Conservation (phyloP, 192 early-diverging fungal genomes). For the Bifiguratus adelaidae region DNA sequence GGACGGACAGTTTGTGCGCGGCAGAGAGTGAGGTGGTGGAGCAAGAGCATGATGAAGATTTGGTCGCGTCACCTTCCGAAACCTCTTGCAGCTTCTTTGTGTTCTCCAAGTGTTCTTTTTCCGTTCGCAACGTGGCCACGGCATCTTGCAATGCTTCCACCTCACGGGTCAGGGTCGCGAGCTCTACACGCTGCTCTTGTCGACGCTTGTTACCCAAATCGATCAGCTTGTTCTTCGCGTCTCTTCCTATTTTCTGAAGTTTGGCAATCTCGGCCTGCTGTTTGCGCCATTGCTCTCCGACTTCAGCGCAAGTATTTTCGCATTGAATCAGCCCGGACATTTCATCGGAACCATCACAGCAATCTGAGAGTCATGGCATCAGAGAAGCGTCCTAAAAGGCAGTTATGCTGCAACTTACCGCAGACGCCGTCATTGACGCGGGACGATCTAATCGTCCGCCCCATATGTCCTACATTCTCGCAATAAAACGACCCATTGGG, state of each 20-base stretch:
- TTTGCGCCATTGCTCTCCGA: slow-evolving; percentile 33
- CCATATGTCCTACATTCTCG: slow-evolving; percentile 62
- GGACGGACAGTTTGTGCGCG: too few relatives aligned
- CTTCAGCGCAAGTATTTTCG: slow-evolving; percentile 62
- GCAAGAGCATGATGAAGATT: too few relatives aligned
- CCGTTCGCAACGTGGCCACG: too few relatives aligned
- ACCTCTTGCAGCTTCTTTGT: too few relatives aligned
- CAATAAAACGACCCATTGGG: slow-evolving; percentile 73
- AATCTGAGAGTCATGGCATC: slow-evolving; percentile 48
- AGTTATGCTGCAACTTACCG: slow-evolving; percentile 26
- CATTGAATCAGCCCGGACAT: slow-evolving; percentile 48
- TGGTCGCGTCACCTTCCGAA: too few relatives aligned
- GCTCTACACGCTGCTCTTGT: slow-evolving; percentile 9
- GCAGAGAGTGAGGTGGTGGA: too few relatives aligned
- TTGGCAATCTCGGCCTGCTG: slow-evolving; percentile 14
- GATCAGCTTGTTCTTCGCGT: slow-evolving; percentile 7
- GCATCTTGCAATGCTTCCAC: slow-evolving; percentile 13
- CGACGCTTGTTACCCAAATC: slow-evolving; percentile 12
- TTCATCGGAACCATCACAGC: slow-evolving; percentile 96
- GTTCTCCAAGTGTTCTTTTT: too few relatives aligned
- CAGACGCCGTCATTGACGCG: slow-evolving; percentile 94
- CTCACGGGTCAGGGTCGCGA: slow-evolving; percentile 10
- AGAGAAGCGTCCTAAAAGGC: neutral
- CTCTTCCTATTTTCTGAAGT: slow-evolving; percentile 1
- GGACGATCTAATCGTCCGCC: slow-evolving; percentile 48